phyloP scores from a whole-genome alignment of 2,329 filamentous ascomycete species.

The Lachnellula subtilissima region DNA sequence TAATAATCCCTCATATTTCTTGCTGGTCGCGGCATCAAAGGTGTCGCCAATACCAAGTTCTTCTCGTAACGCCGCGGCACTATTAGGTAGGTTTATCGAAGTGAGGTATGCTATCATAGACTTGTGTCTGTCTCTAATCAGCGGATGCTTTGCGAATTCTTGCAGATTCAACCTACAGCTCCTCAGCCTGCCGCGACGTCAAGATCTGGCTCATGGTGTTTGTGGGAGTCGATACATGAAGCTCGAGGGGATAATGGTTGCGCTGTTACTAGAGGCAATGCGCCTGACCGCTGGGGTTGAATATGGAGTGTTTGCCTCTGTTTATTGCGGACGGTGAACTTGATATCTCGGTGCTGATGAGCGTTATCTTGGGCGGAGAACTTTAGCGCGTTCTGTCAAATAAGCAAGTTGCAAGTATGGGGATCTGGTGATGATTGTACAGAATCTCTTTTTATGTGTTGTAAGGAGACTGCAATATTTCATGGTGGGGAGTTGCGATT shows the following conservation, averaged over 20 bases:
- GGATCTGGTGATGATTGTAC: not conserved
- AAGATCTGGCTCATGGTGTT: conserved; percentile 67
- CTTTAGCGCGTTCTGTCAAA: not conserved
- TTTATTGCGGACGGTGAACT: conserved; percentile 6
- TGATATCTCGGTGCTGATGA: not conserved
- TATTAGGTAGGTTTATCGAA: conserved; percentile 65
- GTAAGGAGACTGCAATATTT: not conserved
- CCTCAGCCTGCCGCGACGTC: conserved; percentile 77
- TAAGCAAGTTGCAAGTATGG: not conserved
- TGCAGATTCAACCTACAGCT: conserved; percentile 61
- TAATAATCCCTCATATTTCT: conserved; percentile 89
- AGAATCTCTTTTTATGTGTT: too few relatives aligned
- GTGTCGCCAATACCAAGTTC: conserved; percentile 66
- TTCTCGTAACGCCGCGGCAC: conserved; percentile 66
- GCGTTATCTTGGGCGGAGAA: too few relatives aligned
- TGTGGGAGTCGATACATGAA: conserved; percentile 25
- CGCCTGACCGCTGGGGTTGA: conserved; percentile 14
- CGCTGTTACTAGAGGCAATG: conserved; percentile 16
- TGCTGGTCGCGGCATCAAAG: conserved; percentile 76
- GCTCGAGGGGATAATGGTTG: conserved; percentile 8
- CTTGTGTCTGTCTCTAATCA: conserved; percentile 63
- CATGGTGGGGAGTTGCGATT: conserved; percentile 16
- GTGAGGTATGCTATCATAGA: conserved; percentile 86
- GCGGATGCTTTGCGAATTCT: conserved; percentile 11
- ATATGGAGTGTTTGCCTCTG: not conserved